Base-by-base conservation (phyloP, 306 rosid genomes). In the Dalbergia oliveri region DNA sequence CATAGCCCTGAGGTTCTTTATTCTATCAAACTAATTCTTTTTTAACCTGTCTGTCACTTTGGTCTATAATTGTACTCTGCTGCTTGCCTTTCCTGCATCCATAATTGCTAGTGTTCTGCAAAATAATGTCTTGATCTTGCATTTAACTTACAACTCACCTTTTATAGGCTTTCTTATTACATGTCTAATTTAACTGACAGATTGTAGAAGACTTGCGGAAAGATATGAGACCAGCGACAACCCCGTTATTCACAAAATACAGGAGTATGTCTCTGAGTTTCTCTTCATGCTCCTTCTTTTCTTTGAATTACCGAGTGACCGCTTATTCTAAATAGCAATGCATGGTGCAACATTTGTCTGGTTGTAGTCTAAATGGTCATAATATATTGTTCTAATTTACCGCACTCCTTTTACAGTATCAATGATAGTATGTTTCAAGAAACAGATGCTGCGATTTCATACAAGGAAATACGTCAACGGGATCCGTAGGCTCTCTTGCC, bases 371-470 rank as follows among this genome's bases (percentile, higher is more conserved):
- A 51, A 62, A 14, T 65, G 19, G 49, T 66, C 14, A 14, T 44
- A 54, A 21, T 73, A 9, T 61, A 71, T 74, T 60, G 66, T 73
- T 39, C 79, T 88, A 72, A 82, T 64, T 57, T 73, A 13, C 56
- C 47, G 0, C 43, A 15, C 64, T 75, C 34, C 64, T 88, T 83
- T 76, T 72, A 62, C 96, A 95, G 99, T 83, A 76, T 95, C 69
- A 95, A 95, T 74, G 98, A 95, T 58, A 84, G 89, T 34, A 82
- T 93, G 79, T 93, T 91, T 79, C 98, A 90, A 89, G 98, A 93
- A 86, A 86, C 99, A 44, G 93, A 93, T 83, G 88, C 96, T 43
- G 99, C 99, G 10, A 73, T 96, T 74, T 82, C 99, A 64, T 54
- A 85, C 84, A 95, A 91, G 91, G 98, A 95, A 89, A 95, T 95